These are phyloP conservation scores for Piromyces finnis DNA, from an alignment of 192 early-diverging fungal species.

Conservation along the genomic window DNA sequence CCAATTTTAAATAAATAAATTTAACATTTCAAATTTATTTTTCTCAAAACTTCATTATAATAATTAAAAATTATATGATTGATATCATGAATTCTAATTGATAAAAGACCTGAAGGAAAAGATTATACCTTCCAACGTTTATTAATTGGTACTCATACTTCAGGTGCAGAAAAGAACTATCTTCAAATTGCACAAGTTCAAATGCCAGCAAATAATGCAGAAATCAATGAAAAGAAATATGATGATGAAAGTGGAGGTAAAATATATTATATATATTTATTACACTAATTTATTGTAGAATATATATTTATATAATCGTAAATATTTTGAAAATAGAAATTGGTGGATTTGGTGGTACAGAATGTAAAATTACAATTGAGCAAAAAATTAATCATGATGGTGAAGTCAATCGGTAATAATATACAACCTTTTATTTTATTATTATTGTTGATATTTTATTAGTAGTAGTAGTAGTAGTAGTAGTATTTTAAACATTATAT, in stretches of 20 bases:
- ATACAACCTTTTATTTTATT: too few species aligned
- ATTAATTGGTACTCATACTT: constrained; percentile 90
- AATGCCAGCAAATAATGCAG: constrained; percentile 49
- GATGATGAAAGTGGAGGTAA: constrained; percentile 59
- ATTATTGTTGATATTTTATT: too few species aligned
- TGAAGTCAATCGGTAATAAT: constrained; percentile 66
- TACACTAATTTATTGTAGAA: too few species aligned
- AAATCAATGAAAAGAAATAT: constrained; percentile 37
- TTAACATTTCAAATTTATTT: too few species aligned
- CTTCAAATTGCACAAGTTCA: constrained; percentile 88
- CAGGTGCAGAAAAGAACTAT: constrained; percentile 89
- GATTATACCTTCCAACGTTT: constrained; percentile 79
- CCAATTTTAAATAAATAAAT: too few species aligned
- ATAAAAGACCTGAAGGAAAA: constrained; percentile 61
- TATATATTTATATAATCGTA: too few species aligned
- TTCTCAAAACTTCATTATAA: too few species aligned
- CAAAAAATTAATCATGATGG: constrained; percentile 94
- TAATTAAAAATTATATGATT: too few species aligned
- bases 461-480: too few species aligned
- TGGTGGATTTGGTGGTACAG: constrained; percentile 62
- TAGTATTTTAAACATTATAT: too few species aligned
- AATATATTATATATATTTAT: background rate
- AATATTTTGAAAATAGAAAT: constrained; percentile 20
- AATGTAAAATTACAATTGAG: constrained; percentile 66
- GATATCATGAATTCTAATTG: too few species aligned